Evolutionary conservation across 2,329 filamentous ascomycete species (phyloP), one percentile per base, ranked within the genome.

Genomic region (Penicillium thymicola): DNA sequence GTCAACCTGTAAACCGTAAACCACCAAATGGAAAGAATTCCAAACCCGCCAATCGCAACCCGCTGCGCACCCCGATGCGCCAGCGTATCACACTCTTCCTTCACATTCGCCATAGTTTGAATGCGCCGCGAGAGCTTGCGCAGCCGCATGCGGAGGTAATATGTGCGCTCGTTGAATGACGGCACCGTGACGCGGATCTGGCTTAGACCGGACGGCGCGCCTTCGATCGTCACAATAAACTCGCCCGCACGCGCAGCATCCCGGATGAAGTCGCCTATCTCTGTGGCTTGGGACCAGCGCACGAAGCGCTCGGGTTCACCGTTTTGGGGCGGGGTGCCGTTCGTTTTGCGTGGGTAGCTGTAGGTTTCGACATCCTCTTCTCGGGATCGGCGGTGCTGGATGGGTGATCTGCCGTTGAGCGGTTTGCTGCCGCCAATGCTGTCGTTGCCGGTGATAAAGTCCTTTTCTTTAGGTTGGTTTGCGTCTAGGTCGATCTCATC

Each of bases 191-290:
- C 87, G 16, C 85, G 83, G 63, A 96, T 87, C 51, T 70, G 69
- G 64, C 91, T 85, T 1, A 80, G 72, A 0, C 92, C 86, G 0
- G 78, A 72, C 0, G 81, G 77, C 0, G 81, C 79, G 0, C 90
- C 90, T 69, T 95, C 89, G 55, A 97, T 90, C 51, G 88, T 85
- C 42, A 97, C 86, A 3, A 88, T 85, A 69, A 97, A 96, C 69
- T 96, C 90, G 53, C 89, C 85, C 0, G 89, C 90, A 3, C 90
- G 81, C 0, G 92, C 90, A 0, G 92, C 92, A 70, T 97, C 92
- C 9, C 91, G 86, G 62, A 97, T 94, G 69, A 97, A 97, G 75
- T 96, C 92, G 10, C 92, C 92, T 32, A 97, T 89, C 71, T 97
- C 92, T 1, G 92, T 96, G 30, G 87, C 90, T 41, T 86, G 85